Conservation (phyloP, 192 early-diverging fungal species). For the Endogone sp. region DNA sequence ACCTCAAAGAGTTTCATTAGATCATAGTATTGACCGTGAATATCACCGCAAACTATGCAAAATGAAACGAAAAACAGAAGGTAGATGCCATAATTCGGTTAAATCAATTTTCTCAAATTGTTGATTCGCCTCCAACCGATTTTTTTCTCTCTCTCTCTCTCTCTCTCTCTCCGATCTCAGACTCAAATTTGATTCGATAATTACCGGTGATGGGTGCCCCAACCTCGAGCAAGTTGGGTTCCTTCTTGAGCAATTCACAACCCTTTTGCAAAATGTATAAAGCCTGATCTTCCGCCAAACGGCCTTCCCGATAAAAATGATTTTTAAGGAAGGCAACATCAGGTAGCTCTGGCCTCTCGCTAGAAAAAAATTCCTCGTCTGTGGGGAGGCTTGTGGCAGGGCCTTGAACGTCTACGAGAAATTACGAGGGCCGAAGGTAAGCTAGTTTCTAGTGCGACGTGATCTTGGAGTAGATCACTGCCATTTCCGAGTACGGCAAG, state of each 20-base stretch:
- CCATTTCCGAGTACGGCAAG: too few species aligned
- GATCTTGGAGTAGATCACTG: too few species aligned
- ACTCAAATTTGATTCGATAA: too few species aligned
- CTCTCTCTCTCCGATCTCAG: too few species aligned
- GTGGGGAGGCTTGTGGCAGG: conserved; percentile 45
- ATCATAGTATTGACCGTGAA: conserved; percentile 98
- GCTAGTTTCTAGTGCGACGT: too few species aligned
- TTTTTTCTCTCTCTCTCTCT: background rate
- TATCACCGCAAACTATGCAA: conserved; percentile 87
- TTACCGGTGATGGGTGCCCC: conserved; percentile 89
- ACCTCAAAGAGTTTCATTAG: conserved; percentile 98
- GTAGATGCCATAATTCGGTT: background rate
- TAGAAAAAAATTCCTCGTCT: conserved; percentile 49
- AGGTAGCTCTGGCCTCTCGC: conserved; percentile 60
- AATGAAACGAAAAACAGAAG: background rate
- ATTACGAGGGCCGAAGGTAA: background rate
- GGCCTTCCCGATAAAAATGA: conserved; percentile 92
- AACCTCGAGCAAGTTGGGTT: conserved; percentile 84
- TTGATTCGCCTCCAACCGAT: background rate
- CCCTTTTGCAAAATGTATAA: conserved; percentile 82
- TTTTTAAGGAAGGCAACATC: conserved; percentile 81
- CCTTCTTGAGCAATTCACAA: conserved; percentile 73
- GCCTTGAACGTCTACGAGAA: conserved; percentile 45
- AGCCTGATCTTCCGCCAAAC: conserved; percentile 88
- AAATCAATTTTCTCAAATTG: background rate